Conservation (phyloP, 306 rosid genomes). For the Lathyrus aphaca region DNA sequence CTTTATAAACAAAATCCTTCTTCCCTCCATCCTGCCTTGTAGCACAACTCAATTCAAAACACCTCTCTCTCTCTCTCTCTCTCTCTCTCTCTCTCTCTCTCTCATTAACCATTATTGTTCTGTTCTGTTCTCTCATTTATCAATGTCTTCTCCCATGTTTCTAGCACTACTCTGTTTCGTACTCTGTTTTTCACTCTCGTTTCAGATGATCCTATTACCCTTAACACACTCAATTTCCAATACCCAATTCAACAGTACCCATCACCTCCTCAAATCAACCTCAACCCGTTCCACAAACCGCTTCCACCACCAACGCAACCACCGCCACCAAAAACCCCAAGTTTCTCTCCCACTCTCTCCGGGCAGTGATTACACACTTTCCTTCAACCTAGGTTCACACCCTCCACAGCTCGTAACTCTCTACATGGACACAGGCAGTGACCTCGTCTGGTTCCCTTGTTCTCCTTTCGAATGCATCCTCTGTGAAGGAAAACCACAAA, state of each 20-base stretch:
- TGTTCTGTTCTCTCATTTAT: constrained; percentile 7
- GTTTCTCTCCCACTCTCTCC: constrained; percentile 84
- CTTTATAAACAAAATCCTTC: constrained; percentile 27
- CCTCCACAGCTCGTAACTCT: constrained; percentile 69
- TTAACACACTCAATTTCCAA: constrained; percentile 64
- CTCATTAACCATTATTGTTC: no score
- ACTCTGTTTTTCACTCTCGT: constrained; percentile 45
- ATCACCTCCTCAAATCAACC: constrained; percentile 73
- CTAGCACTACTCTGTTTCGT: constrained; percentile 44
- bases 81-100: neutral
- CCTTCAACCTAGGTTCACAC: constrained; percentile 59
- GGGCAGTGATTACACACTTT: constrained; percentile 86
- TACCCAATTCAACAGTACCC: constrained; percentile 69
- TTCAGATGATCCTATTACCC: constrained; percentile 54
- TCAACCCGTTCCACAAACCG: constrained; percentile 66
- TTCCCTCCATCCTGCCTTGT: neutral
- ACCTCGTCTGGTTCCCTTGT: constrained; percentile 96
- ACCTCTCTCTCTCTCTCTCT: constrained; percentile 1
- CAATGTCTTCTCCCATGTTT: constrained; percentile 60
- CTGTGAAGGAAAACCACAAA: constrained; percentile 74
- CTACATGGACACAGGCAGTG: constrained; percentile 97
- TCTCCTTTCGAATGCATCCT: constrained; percentile 88
- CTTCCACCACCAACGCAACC: constrained; percentile 55
- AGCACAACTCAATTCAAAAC: constrained; percentile 27
- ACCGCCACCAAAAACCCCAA: constrained; percentile 4